Percentiles rank a stretch among this genome's conserved stretches.
These are phyloP conservation scores for Zygosaccharomyces pseudobailii DNA, from an alignment of 1,139 yeast species.

Conservation along the genomic window DNA sequence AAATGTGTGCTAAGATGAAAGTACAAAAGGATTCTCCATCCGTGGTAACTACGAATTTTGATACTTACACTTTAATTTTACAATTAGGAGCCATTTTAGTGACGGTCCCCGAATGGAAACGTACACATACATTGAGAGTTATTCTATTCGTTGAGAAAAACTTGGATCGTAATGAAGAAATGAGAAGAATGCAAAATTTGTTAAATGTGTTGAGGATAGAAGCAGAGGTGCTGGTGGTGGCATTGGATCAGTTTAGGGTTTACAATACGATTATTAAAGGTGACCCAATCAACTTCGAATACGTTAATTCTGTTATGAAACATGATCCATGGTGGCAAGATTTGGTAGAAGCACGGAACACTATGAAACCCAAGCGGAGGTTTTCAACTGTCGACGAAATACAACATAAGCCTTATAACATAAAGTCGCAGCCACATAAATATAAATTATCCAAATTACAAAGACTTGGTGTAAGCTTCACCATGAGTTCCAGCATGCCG, in stretches of 20 bases:
- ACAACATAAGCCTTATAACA: conserved; percentile 14
- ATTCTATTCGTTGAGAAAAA: conserved; percentile 82
- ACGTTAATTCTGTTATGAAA: conserved; percentile 36
- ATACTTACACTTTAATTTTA: conserved; percentile 85
- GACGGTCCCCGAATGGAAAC: conserved; percentile 91
- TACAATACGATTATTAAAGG: conserved; percentile 81
- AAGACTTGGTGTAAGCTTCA: conserved; percentile 67
- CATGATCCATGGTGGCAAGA: conserved; percentile 64
- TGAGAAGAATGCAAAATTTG: conserved; percentile 52
- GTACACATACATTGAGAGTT: conserved; percentile 66
- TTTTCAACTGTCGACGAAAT: conserved; percentile 24
- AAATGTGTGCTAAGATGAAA: conserved; percentile 80
- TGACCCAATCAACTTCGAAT: conserved; percentile 33
- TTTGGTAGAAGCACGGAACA: conserved; percentile 50
- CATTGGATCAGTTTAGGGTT: conserved; percentile 58
- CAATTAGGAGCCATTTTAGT: conserved; percentile 89
- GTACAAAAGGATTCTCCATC: conserved; percentile 54
- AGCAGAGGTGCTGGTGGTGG: conserved; percentile 68
- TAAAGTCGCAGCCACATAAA: conserved; percentile 26
- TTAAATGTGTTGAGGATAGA: conserved; percentile 75
- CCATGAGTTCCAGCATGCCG: conserved; percentile 60
- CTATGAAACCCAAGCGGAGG: conserved; percentile 30
- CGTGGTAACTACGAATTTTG: conserved; percentile 78
- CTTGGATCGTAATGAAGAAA: conserved; percentile 68
- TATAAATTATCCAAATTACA: conserved; percentile 58